Conservation (phyloP, 1,284 basidiomycete species). For the Trichosporon sp. region DNA sequence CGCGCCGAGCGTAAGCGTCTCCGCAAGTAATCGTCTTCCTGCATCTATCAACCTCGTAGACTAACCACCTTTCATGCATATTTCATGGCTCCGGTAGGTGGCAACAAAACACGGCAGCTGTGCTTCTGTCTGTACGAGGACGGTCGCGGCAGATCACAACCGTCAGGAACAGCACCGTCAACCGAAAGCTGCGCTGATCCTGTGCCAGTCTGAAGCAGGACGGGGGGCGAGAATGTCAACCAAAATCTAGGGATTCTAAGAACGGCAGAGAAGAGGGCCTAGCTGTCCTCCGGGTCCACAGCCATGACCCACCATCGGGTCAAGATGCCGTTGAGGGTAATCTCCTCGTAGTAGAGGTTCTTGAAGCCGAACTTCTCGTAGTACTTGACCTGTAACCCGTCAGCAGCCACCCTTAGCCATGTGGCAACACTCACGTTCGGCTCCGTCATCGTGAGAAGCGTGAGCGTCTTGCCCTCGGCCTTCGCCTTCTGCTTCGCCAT, state of each 20-base stretch:
- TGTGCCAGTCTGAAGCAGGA: not conserved
- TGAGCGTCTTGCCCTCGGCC: slow-evolving; percentile 7
- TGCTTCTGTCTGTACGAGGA: not conserved
- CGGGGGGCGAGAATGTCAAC: too few relatives aligned
- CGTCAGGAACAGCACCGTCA: not conserved
- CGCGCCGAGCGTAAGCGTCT: slow-evolving; percentile 37
- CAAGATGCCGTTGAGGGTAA: slow-evolving; percentile 15
- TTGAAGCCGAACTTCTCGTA: slow-evolving; percentile 23
- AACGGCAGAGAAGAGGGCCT: not conserved
- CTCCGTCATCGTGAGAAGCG: slow-evolving; percentile 26
- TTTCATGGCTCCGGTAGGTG: slow-evolving; percentile 6
- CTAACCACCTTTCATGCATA: slow-evolving; percentile 17
- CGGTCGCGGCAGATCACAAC: not conserved
- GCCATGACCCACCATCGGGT: slow-evolving; percentile 25
- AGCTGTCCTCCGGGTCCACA: slow-evolving; percentile 5
- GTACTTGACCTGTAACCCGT: slow-evolving; percentile 13
- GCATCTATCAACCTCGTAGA: slow-evolving; percentile 12
- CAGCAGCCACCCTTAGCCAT: not conserved
- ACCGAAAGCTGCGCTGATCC: not conserved
- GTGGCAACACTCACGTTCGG: slow-evolving; percentile 20
- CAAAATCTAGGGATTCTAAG: not conserved
- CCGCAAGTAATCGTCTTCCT: slow-evolving; percentile 35
- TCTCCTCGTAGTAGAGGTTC: slow-evolving; percentile 17
- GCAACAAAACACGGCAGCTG: not conserved
- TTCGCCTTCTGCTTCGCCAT: slow-evolving; percentile 12